Evolutionary conservation across 305 asterid genomes (phyloP), one percentile per base, ranked within the genome.

Genomic region (Caryopteris hybrid): DNA sequence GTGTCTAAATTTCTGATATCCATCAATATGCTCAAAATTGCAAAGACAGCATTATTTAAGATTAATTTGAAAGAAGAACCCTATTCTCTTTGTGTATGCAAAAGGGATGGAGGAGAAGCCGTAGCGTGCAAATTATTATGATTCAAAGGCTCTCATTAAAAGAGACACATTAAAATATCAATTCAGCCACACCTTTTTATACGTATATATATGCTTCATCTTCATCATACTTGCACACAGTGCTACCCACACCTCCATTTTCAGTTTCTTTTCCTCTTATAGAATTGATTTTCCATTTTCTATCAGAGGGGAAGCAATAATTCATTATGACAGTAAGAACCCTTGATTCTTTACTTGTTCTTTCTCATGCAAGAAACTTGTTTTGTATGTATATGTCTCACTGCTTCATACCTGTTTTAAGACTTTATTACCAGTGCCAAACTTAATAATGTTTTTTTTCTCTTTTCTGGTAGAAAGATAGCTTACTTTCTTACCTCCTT

Each of bases 41-140:
- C 34, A 70, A 61, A 71, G 50, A 17, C 23, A 71, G 66, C 69
- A 72, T 76, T 73, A 73, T 59, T 48, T 53, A 73, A 67, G 51
- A 75, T 78, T 76, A 70, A 65, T 29, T 80, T 59, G 58, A 74
- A 66, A 61, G 50, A 17, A 68, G 97, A 91, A 86, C 83, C 92
- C 20, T 80, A 91, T 88, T 86, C 97, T 59, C 50, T 64, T 64
- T 60, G 25, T 78, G 65, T 55, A 25, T 57, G 64, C 41, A 69
- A 84, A 81, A 74, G 66, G 82, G 69, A 71, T 76, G 88, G 88
- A 73, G 66, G 93, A 84, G 81, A 85, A 48, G 79, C 72, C 76
- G 58, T 66, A 34, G 65, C 64, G 66, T 74, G 46, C 71, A 63
- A 66, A 68, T 60, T 53, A 74, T 73, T 71, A 54, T 45, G 48